Evolutionary conservation across 257 asterid species (phyloP).

Genomic region (Cordia subcordata): DNA sequence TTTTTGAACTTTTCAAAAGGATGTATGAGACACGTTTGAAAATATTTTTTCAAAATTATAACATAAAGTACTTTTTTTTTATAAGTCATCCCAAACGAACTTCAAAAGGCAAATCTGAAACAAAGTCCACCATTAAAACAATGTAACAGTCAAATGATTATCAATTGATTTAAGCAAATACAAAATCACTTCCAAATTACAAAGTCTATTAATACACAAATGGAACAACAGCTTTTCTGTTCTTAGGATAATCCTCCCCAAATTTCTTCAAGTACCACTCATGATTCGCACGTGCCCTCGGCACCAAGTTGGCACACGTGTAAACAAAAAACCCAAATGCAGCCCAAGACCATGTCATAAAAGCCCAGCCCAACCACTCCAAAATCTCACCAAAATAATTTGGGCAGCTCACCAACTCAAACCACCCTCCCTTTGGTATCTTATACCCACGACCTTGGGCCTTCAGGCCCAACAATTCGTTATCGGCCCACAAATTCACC

Average conservation of each 20-base stretch:
- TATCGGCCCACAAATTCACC: slow-evolving; percentile 56
- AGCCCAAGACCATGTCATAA: slow-evolving; percentile 72
- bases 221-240: slow-evolving; percentile 66
- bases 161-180: no score
- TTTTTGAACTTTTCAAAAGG: no score
- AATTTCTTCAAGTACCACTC: slow-evolving; percentile 71
- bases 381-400: slow-evolving; percentile 74
- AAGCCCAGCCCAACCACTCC: slow-evolving; percentile 87
- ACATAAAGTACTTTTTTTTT: no score
- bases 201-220: slow-evolving; percentile 35
- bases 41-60: no score
- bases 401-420: slow-evolving; percentile 69
- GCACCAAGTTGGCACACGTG: slow-evolving; percentile 66
- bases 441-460: slow-evolving; percentile 48
- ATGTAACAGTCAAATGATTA: no score
- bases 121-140: no score
- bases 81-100: no score
- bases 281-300: slow-evolving; percentile 50
- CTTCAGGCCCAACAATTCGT: slow-evolving; percentile 46
- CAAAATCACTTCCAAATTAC: no score
- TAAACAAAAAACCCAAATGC: slow-evolving; percentile 54
- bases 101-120: no score
- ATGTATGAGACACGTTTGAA: no score
- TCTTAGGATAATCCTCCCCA: slow-evolving; percentile 67
- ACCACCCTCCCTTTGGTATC: slow-evolving; percentile 61